Conservation (phyloP, 2,329 filamentous ascomycete species). For the Bipolaris victoriae region DNA sequence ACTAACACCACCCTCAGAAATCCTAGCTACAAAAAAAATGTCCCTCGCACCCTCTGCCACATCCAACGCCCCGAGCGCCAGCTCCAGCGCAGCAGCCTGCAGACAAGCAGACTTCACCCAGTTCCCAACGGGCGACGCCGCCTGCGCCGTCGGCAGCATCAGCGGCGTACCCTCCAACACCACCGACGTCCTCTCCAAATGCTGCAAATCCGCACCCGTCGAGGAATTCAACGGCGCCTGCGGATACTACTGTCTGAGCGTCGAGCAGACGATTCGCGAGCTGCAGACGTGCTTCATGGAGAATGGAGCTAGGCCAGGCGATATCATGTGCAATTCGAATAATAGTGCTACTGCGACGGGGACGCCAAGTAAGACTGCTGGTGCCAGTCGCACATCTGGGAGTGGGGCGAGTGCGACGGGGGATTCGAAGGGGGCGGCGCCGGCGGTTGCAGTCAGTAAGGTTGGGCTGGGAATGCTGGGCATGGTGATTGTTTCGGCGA, state of each 20-base stretch:
- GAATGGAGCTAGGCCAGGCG: constrained; percentile 25
- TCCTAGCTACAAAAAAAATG: constrained; percentile 15
- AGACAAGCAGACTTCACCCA: constrained; percentile 30
- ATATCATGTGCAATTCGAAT: constrained; percentile 37
- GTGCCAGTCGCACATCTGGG: constrained; percentile 12
- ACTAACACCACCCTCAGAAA: not conserved
- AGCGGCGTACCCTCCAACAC: constrained; percentile 34
- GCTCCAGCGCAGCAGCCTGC: constrained; percentile 29
- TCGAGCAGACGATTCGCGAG: constrained; percentile 35
- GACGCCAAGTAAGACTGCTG: constrained; percentile 22
- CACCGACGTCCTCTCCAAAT: constrained; percentile 29
- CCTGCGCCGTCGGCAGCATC: constrained; percentile 38
- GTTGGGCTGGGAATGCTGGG: constrained; percentile 36
- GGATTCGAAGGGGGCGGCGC: constrained; percentile 21
- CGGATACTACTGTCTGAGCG: constrained; percentile 39
- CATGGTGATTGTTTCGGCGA: constrained; percentile 35
- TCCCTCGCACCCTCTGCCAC: constrained; percentile 25
- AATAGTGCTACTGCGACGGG: constrained; percentile 38
- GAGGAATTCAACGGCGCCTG: constrained; percentile 38
- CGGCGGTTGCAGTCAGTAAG: constrained; percentile 31
- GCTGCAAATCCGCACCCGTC: constrained; percentile 44
- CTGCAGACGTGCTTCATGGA: constrained; percentile 39
- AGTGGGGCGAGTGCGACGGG: constrained; percentile 10
- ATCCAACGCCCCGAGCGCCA: constrained; percentile 16
- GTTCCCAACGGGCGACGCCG: constrained; percentile 37